Percentiles rank a stretch among this genome's conserved stretches.
phyloP scores from a whole-genome alignment of 208 protist genomes.

The Sergeia podlipaevii region DNA sequence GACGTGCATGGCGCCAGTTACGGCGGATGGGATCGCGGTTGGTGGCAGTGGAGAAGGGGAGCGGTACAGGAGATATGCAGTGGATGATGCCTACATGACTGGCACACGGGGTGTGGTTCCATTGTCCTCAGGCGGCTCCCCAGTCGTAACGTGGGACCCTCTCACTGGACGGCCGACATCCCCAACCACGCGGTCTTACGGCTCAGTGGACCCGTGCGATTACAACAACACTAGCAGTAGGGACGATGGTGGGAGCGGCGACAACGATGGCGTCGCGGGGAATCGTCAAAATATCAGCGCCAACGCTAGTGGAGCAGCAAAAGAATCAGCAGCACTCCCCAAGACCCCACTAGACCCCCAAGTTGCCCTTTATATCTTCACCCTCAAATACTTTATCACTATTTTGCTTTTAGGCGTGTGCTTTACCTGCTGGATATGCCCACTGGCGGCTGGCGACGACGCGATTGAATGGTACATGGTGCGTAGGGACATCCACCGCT shows the following conservation, averaged over 20 bases:
- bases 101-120: background rate
- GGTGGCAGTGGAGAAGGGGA: background rate
- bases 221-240: background rate
- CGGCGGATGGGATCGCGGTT: background rate
- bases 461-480: conserved; percentile 37
- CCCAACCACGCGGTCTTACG: background rate
- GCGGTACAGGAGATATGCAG: background rate
- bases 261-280: background rate
- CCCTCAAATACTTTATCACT: conserved; percentile 66
- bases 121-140: background rate
- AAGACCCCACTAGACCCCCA: conserved; percentile 71
- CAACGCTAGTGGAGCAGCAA: background rate
- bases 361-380: conserved; percentile 74
- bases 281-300: background rate
- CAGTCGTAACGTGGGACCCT: background rate
- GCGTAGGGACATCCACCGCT: conserved; percentile 47
- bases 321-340: conserved; percentile 17
- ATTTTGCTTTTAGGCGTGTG: conserved; percentile 51
- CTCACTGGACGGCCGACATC: background rate
- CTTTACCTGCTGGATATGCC: conserved; percentile 72
- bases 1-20: background rate
- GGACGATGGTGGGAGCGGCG: conserved; percentile 4
- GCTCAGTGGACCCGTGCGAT: background rate
- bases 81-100: too few relatives aligned
- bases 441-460: conserved; percentile 41